Evolutionary conservation across 306 rosid species (phyloP).

Genomic region (Prunus padus): DNA sequence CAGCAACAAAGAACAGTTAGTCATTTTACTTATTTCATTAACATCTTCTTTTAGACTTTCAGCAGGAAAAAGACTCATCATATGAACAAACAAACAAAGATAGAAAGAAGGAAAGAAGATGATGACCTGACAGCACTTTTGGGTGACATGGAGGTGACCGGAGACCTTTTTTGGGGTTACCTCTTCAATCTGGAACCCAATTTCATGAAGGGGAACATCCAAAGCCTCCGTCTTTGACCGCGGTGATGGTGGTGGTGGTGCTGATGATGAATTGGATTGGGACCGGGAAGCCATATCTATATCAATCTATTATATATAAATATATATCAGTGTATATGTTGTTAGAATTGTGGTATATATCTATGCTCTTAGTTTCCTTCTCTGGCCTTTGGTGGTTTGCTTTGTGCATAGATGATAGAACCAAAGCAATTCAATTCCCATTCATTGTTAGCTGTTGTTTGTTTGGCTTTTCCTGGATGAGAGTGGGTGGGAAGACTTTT

Average conservation of each 20-base stretch:
- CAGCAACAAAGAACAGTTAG: not conserved
- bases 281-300: slow-evolving; percentile 3
- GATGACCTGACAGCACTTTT: slow-evolving; percentile 70
- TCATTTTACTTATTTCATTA: not conserved
- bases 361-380: too few species aligned
- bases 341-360: too few species aligned
- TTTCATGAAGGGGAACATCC: slow-evolving; percentile 55
- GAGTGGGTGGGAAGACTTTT: not conserved
- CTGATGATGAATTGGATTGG: not conserved
- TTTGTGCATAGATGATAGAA: not conserved
- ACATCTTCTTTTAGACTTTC: not conserved
- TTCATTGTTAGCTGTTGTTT: not conserved
- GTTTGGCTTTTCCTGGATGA: too few species aligned
- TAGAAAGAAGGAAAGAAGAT: not conserved
- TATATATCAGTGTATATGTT: not conserved
- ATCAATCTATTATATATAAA: too few species aligned
- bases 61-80: not conserved
- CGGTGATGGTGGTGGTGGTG: slow-evolving; percentile 10
- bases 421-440: not conserved
- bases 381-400: too few species aligned
- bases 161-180: slow-evolving; percentile 53
- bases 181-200: slow-evolving; percentile 60
- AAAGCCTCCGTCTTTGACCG: slow-evolving; percentile 36
- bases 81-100: not conserved
- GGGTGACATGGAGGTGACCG: slow-evolving; percentile 66